Percentiles rank a stretch among this genome's conserved stretches.
phyloP scores from a whole-genome alignment of 2,329 filamentous ascomycete species.

The Neonectria ditissima region DNA sequence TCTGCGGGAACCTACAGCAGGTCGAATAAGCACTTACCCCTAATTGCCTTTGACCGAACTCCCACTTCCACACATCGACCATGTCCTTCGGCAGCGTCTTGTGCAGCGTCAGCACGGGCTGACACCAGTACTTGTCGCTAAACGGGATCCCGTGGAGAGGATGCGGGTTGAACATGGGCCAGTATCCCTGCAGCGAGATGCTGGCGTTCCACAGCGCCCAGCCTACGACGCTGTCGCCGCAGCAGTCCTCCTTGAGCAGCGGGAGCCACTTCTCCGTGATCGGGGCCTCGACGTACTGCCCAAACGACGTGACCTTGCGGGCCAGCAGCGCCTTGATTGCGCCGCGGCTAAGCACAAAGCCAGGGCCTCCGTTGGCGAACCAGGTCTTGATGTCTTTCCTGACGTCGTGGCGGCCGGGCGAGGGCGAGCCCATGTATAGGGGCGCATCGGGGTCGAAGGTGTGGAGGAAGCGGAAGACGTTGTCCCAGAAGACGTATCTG shows the following conservation, averaged over 20 bases:
- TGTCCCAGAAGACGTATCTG: constrained; percentile 52
- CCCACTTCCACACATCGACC: constrained; percentile 61
- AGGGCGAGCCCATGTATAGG: constrained; percentile 63
- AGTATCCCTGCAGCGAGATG: constrained; percentile 59
- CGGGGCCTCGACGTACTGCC: constrained; percentile 55
- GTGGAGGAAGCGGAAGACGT: constrained; percentile 61
- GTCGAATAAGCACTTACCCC: constrained; percentile 44
- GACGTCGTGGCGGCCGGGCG: constrained; percentile 51
- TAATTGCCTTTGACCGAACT: constrained; percentile 47
- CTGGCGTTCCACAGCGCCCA: constrained; percentile 59
- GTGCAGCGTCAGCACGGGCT: constrained; percentile 62
- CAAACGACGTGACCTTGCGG: constrained; percentile 46
- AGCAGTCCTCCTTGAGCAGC: constrained; percentile 60
- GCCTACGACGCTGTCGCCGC: constrained; percentile 64
- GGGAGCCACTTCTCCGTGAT: constrained; percentile 55
- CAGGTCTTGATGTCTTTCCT: constrained; percentile 51
- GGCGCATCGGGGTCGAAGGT: constrained; percentile 58
- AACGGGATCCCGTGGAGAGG: constrained; percentile 62
- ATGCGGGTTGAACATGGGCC: constrained; percentile 63
- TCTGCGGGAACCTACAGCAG: background rate
- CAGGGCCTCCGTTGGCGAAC: constrained; percentile 63
- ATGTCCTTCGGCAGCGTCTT: constrained; percentile 61
- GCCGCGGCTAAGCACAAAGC: constrained; percentile 59
- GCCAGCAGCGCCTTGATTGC: constrained; percentile 57
- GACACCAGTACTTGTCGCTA: constrained; percentile 61